Evolutionary conservation across 768 basidiomycete genomes (phyloP).

Genomic region (Boletus sp.): DNA sequence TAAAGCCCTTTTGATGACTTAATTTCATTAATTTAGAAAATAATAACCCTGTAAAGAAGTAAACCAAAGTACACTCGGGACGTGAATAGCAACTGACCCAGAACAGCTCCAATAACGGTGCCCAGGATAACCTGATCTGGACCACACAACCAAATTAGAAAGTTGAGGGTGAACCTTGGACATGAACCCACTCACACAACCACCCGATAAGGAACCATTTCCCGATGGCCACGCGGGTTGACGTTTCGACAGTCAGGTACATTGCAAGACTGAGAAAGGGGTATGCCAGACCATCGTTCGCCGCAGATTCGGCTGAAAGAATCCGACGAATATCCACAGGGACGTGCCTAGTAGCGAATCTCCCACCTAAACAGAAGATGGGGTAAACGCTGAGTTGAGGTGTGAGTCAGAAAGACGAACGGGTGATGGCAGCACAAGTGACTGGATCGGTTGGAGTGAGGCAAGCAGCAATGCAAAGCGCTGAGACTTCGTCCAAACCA

Average conservation of each 20-base stretch:
- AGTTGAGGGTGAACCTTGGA: neutral
- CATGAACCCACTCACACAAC: slow-evolving; percentile 45
- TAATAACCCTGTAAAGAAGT: slow-evolving; percentile 45
- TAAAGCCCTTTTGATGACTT: slow-evolving; percentile 57
- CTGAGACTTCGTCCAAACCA: slow-evolving; percentile 64
- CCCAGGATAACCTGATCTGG: slow-evolving; percentile 83
- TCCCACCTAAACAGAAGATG: slow-evolving; percentile 50
- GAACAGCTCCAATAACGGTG: slow-evolving; percentile 59
- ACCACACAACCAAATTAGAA: slow-evolving; percentile 1
- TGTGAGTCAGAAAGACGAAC: slow-evolving; percentile 33
- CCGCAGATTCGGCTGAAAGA: slow-evolving; percentile 86
- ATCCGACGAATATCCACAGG: slow-evolving; percentile 75
- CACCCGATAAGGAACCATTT: slow-evolving; percentile 89
- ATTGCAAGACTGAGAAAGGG: slow-evolving; percentile 87
- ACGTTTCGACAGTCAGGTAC: slow-evolving; percentile 75
- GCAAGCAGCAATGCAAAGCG: slow-evolving; percentile 85
- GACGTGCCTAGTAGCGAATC: slow-evolving; percentile 67
- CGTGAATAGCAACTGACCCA: slow-evolving; percentile 33
- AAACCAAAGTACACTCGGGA: neutral
- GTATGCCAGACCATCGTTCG: slow-evolving; percentile 95
- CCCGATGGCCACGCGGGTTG: slow-evolving; percentile 60
- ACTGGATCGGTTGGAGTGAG: slow-evolving; percentile 95
- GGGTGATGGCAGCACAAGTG: slow-evolving; percentile 80
- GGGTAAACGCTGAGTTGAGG: neutral
- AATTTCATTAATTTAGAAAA: slow-evolving; percentile 76